phyloP scores from a whole-genome alignment of 192 early-diverging fungal genomes.

The Backusella macrospora region DNA sequence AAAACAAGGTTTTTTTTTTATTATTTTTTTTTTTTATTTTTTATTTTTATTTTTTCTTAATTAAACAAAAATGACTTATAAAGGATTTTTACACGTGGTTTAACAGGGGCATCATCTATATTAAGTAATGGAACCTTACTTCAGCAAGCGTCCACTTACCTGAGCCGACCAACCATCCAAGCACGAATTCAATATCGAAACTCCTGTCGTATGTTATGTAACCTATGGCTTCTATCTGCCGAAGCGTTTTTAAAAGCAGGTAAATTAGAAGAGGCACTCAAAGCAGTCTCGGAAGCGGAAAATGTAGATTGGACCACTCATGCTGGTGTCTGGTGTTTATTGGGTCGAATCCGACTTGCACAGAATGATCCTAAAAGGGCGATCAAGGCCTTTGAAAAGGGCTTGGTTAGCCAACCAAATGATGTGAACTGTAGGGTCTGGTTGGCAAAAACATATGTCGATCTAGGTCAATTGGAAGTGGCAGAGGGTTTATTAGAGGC shows the following conservation, averaged over 20 bases:
- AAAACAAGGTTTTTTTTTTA: not conserved
- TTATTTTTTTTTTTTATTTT: not conserved
- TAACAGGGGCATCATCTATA: constrained; percentile 33
- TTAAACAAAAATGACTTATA: constrained; percentile 10
- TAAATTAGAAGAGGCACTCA: constrained; percentile 55
- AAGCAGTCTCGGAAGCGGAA: constrained; percentile 61
- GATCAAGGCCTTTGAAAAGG: constrained; percentile 54
- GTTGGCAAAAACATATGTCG: constrained; percentile 49
- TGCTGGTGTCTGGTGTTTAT: constrained; percentile 59
- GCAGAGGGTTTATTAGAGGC: constrained; percentile 57
- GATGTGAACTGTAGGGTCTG: constrained; percentile 49
- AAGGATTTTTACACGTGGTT: constrained; percentile 14
- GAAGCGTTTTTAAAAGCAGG: constrained; percentile 48
- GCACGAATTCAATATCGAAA: constrained; percentile 43
- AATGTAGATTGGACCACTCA: constrained; percentile 45
- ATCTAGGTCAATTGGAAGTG: constrained; percentile 48
- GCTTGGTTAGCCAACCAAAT: constrained; percentile 44
- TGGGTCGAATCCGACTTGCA: constrained; percentile 46
- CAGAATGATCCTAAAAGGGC: constrained; percentile 46
- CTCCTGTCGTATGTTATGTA: constrained; percentile 44
- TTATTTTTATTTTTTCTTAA: constrained; percentile 5
- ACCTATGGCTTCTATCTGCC: constrained; percentile 61
- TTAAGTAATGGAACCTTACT: constrained; percentile 33
- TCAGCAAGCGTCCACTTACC: constrained; percentile 29
- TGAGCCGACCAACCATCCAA: constrained; percentile 36